Conservation (phyloP, 1,284 basidiomycete genomes). For the Cryptococcus wingfieldii region DNA sequence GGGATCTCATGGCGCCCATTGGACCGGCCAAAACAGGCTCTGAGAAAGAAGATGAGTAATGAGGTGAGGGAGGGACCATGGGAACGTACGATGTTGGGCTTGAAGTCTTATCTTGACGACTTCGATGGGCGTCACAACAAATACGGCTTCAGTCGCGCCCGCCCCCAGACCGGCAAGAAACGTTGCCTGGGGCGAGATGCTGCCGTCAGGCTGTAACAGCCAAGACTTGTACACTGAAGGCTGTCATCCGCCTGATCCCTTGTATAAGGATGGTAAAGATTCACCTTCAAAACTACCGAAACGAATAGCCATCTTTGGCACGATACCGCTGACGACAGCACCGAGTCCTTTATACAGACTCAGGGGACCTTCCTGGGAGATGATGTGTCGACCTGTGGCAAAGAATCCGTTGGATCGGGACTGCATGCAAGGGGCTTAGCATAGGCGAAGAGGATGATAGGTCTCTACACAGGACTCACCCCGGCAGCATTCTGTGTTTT, state of each 20-base stretch:
- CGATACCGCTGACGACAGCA: slow-evolving; percentile 94
- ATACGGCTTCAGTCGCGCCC: slow-evolving; percentile 88
- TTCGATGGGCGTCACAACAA: slow-evolving; percentile 98
- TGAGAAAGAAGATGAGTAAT: not conserved
- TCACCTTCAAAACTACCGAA: slow-evolving; percentile 90
- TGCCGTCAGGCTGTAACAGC: slow-evolving; percentile 55
- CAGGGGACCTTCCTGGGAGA: slow-evolving; percentile 84
- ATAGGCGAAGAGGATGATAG: not conserved
- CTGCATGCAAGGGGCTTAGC: slow-evolving; percentile 49
- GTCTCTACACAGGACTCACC: slow-evolving; percentile 53
- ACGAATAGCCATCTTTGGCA: slow-evolving; percentile 99
- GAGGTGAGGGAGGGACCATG: not conserved
- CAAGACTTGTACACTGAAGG: slow-evolving; percentile 68
- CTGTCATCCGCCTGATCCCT: not conserved
- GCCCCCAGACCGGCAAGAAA: slow-evolving; percentile 82
- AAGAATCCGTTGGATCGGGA: slow-evolving; percentile 89
- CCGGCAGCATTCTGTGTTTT: slow-evolving; percentile 71
- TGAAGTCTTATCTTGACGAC: slow-evolving; percentile 98
- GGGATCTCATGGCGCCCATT: slow-evolving; percentile 61
- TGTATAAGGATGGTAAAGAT: slow-evolving; percentile 5
- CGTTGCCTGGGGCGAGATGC: slow-evolving; percentile 27
- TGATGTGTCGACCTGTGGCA: slow-evolving; percentile 85
- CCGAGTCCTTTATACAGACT: slow-evolving; percentile 98
- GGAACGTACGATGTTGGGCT: slow-evolving; percentile 72
- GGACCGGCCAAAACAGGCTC: slow-evolving; percentile 88